Conservation (phyloP, 441 rosid genomes). For the Mallotus repandus region DNA sequence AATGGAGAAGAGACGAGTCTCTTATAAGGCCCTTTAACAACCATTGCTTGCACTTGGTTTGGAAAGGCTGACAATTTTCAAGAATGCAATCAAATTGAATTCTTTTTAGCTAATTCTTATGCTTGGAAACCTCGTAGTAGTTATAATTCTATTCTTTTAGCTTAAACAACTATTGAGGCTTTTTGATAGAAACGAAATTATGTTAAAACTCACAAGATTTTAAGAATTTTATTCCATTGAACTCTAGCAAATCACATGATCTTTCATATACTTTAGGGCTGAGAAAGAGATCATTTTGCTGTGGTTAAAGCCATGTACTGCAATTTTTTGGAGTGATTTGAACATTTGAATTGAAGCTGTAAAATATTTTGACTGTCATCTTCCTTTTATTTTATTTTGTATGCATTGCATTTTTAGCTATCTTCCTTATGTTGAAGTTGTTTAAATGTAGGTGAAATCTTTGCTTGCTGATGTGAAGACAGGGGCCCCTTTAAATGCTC, state of each 20-base stretch:
- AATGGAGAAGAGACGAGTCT: neutral
- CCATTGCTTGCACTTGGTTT: too few species aligned
- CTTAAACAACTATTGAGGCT: too few species aligned
- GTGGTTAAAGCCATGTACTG: neutral
- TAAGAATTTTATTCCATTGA: too few species aligned
- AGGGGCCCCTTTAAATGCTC: slow-evolving; percentile 54
- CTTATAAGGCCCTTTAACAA: too few species aligned
- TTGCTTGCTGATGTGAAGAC: slow-evolving; percentile 68
- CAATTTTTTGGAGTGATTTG: slow-evolving; percentile 1
- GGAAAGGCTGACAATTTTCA: too few species aligned
- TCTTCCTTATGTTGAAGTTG: slow-evolving; percentile 6
- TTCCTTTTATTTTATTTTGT: neutral
- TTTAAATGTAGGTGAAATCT: slow-evolving; percentile 51
- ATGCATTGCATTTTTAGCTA: neutral
- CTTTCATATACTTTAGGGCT: neutral
- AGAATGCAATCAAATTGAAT: too few species aligned
- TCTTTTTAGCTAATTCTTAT: too few species aligned
- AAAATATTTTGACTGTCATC: neutral
- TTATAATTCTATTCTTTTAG: too few species aligned
- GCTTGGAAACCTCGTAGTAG: too few species aligned
- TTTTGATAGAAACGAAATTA: too few species aligned
- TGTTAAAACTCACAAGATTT: too few species aligned
- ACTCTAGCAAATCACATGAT: too few species aligned
- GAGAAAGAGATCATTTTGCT: neutral
- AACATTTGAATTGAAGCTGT: neutral